phyloP scores from a whole-genome alignment of 768 basidiomycete species.

The Agaricus subrufescens region DNA sequence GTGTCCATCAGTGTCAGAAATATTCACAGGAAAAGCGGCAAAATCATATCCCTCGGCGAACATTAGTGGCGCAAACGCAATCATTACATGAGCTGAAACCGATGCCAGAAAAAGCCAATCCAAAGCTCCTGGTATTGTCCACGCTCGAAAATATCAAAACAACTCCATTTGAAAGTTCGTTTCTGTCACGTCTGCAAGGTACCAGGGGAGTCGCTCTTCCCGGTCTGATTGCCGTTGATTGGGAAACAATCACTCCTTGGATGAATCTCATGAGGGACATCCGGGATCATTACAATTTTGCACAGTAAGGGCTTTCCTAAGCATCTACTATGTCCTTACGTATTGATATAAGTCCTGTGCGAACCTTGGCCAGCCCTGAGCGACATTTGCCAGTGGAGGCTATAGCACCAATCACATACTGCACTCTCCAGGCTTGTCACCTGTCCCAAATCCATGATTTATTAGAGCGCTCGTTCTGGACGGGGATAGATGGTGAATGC shows the following conservation, averaged over 20 bases:
- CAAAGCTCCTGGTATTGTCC: slow-evolving; percentile 30
- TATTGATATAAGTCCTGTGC: neutral
- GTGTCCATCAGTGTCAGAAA: neutral
- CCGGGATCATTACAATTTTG: slow-evolving; percentile 53
- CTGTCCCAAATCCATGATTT: slow-evolving; percentile 70
- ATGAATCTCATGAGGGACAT: slow-evolving; percentile 72
- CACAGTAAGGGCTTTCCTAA: slow-evolving; percentile 45
- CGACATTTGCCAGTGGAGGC: slow-evolving; percentile 38
- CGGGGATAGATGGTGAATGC: slow-evolving; percentile 63
- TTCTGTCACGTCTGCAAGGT: slow-evolving; percentile 60
- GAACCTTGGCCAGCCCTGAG: slow-evolving; percentile 42
- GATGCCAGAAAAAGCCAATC: neutral
- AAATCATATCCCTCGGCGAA: slow-evolving; percentile 16
- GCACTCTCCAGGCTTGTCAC: slow-evolving; percentile 53
- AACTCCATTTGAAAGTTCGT: slow-evolving; percentile 63
- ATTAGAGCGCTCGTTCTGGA: slow-evolving; percentile 67
- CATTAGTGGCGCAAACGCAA: slow-evolving; percentile 15
- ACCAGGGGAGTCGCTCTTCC: slow-evolving; percentile 23
- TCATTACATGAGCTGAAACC: neutral
- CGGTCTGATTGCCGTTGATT: slow-evolving; percentile 57
- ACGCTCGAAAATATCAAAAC: slow-evolving; percentile 52
- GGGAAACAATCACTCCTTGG: slow-evolving; percentile 72
- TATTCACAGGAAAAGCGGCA: slow-evolving; percentile 26
- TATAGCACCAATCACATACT: slow-evolving; percentile 57
- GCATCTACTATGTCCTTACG: neutral